These are phyloP conservation scores for Cyathus striatus DNA, from an alignment of 768 basidiomycete genomes.

Conservation along the genomic window DNA sequence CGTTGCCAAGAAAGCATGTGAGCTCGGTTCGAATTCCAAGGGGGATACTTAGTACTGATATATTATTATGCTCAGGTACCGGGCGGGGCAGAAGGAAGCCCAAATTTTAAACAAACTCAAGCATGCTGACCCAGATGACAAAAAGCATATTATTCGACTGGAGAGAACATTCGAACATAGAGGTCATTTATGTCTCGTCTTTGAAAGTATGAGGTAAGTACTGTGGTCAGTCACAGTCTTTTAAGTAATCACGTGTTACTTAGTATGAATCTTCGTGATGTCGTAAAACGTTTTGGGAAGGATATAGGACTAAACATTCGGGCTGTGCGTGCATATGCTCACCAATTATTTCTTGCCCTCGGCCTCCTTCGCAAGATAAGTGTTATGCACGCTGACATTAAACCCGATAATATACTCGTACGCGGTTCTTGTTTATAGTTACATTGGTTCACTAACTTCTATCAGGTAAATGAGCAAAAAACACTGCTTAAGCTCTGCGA, in stretches of 20 bases:
- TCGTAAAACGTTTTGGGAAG: slow-evolving; percentile 97
- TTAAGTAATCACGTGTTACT: too few relatives aligned
- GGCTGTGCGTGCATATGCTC: slow-evolving; percentile 98
- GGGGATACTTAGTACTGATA: too few relatives aligned
- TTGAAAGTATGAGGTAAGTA: slow-evolving; percentile 83
- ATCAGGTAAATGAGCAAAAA: slow-evolving; percentile 91
- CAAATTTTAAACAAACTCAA: slow-evolving; percentile 83
- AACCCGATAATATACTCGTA: slow-evolving; percentile 96
- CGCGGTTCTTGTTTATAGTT: slow-evolving; percentile 19
- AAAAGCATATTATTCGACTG: slow-evolving; percentile 92
- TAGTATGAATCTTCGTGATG: slow-evolving; percentile 97
- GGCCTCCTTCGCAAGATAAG: slow-evolving; percentile 83
- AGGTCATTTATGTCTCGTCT: slow-evolving; percentile 93
- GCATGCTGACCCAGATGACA: slow-evolving; percentile 92
- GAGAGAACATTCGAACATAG: slow-evolving; percentile 96
- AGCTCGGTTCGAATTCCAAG: too few relatives aligned
- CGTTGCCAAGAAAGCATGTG: slow-evolving; percentile 96
- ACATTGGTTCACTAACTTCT: neutral
- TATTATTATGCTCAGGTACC: too few relatives aligned
- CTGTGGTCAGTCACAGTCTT: neutral
- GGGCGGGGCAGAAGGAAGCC: slow-evolving; percentile 89
- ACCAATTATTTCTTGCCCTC: slow-evolving; percentile 89
- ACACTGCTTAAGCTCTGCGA: slow-evolving; percentile 93
- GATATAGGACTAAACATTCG: slow-evolving; percentile 94
- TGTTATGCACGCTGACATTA: slow-evolving; percentile 98